Base-by-base conservation (phyloP, 2,329 filamentous ascomycete genomes). In the Penicillium sp. region DNA sequence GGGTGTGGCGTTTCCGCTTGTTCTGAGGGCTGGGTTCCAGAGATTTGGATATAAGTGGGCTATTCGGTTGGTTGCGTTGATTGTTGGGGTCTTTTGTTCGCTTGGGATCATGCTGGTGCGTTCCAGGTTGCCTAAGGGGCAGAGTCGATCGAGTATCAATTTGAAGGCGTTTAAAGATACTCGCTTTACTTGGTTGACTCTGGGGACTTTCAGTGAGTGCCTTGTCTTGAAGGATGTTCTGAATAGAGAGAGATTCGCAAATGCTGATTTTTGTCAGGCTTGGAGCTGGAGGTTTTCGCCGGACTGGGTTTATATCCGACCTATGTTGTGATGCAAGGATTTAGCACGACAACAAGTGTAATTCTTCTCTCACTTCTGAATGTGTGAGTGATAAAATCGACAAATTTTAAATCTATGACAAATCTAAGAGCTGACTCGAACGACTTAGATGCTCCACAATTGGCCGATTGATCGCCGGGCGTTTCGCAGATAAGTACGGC, bases 401-500 rank as follows among this genome's bases (percentile, higher is more conserved):
- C 8, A 7, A 1, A 28, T 28, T 16, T 7, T 11, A 2, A 28
- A n/a, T 3, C 23, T 24, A 9, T 21, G 10, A 2, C 1, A 29
- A 4, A 29, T 9, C 14, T 39, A 18, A 39, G 11, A 42, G 18
- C 42, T 45, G 13, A 45, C 16, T 21, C 10, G 6, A 14, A 31
- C 18, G 24, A 18, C 8, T 18, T n/a, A 71, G 74, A 3, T 70
- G 65, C 9, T 79, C 76, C 1, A 76, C 71, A 16, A 48, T 79
- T 6, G 79, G 79, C 3, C 74, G 79, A 10, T 62, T 80, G 5
- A 52, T 79, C 1, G 74, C 77, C 0, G 79, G 79, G 0, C 65
- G 75, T 1, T 57, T 77, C 4, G 76, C 75, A 2, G 79, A 81
- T 50, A 66, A 64, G 13, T 68, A 78, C 31, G 79, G 79, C 0